Percentiles rank a stretch among this genome's conserved stretches.
Evolutionary conservation across 2,329 filamentous ascomycete genomes (phyloP).

Genomic region (Canariomyces notabilis): DNA sequence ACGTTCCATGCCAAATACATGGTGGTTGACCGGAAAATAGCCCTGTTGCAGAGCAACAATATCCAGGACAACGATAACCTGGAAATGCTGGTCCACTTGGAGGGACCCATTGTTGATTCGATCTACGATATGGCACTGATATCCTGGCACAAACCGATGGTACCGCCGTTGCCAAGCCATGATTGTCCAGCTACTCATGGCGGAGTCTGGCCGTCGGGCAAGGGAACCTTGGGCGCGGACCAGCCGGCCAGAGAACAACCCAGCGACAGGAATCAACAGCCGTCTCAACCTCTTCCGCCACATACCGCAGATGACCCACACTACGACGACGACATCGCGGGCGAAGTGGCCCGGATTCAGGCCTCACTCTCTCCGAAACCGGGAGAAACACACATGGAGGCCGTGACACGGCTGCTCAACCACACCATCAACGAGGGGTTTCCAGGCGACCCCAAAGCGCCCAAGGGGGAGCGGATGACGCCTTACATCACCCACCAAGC

Average conservation of each 20-base stretch:
- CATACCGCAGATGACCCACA: constrained; percentile 56
- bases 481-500: constrained; percentile 56
- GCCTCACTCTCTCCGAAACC: constrained; percentile 45
- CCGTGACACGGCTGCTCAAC: constrained; percentile 62
- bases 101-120: constrained; percentile 71
- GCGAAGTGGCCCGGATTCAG: constrained; percentile 59
- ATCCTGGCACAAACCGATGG: constrained; percentile 61
- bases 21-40: constrained; percentile 68
- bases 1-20: constrained; percentile 77
- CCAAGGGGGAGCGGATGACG: constrained; percentile 56
- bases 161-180: constrained; percentile 54
- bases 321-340: constrained; percentile 57
- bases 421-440: constrained; percentile 50
- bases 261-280: constrained; percentile 21
- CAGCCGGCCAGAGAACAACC: constrained; percentile 23
- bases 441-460: constrained; percentile 41
- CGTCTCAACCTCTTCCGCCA: constrained; percentile 38
- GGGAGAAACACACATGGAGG: constrained; percentile 44
- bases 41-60: constrained; percentile 71
- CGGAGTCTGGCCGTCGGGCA: constrained; percentile 26
- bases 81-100: constrained; percentile 74
- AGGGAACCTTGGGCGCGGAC: constrained; percentile 11
- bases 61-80: constrained; percentile 74
- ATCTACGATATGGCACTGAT: constrained; percentile 70
- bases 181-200: constrained; percentile 42